Evolutionary conservation across 495 filamentous ascomycete species (phyloP).

Genomic region (Aspergillus diversus): DNA sequence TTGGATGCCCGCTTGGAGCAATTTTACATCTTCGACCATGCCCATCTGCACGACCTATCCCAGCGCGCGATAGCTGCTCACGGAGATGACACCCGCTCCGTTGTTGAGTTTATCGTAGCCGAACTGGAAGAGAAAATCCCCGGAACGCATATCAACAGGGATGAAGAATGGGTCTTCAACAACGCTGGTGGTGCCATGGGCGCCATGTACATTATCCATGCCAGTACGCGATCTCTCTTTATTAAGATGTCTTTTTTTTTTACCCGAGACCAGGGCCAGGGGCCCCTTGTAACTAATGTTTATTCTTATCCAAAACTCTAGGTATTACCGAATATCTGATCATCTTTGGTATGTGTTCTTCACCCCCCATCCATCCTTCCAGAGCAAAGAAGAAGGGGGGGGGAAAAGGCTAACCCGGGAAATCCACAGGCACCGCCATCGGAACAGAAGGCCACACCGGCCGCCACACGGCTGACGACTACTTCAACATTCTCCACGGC

Average conservation of each 20-base stretch:
- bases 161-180: conserved; percentile 58
- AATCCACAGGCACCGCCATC: conserved; percentile 65
- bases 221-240: conserved; percentile 53
- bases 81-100: conserved; percentile 69
- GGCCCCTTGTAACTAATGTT: neutral
- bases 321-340: conserved; percentile 79
- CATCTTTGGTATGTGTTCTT: conserved; percentile 62
- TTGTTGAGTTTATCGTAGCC: conserved; percentile 66
- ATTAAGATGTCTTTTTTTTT: too few relatives aligned
- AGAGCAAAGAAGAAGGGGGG: neutral
- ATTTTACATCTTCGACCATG: conserved; percentile 77
- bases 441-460: conserved; percentile 88
- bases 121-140: conserved; percentile 44
- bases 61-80: conserved; percentile 65
- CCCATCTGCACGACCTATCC: conserved; percentile 69
- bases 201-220: conserved; percentile 86
- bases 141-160: conserved; percentile 42
- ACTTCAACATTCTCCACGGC: conserved; percentile 85
- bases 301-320: conserved; percentile 10
- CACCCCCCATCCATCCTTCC: neutral
- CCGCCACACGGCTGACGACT: conserved; percentile 87
- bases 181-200: conserved; percentile 88
- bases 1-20: conserved; percentile 69
- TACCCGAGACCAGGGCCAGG: too few relatives aligned
- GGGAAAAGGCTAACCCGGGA: neutral